These are phyloP conservation scores for Macrolepiota albuminosa DNA, from an alignment of 768 basidiomycete species.

Conservation along the genomic window DNA sequence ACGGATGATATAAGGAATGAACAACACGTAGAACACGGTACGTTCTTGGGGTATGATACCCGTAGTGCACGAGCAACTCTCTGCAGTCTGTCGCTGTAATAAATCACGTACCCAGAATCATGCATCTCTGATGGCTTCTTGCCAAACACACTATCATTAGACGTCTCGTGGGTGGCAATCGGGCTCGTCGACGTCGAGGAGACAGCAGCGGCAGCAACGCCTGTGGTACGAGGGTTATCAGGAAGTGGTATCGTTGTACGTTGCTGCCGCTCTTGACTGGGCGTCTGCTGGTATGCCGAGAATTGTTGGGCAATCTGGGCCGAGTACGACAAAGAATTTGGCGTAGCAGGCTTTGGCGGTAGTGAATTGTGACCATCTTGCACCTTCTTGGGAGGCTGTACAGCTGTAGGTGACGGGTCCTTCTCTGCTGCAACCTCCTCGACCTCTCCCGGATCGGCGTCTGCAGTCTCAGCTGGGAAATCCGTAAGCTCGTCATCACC, in stretches of 20 bases:
- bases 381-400: conserved; percentile 6
- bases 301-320: conserved; percentile 66
- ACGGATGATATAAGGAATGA: conserved; percentile 11
- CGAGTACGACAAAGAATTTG: conserved; percentile 46
- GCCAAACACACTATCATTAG: conserved; percentile 40
- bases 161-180: conserved; percentile 19
- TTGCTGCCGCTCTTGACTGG: conserved; percentile 58
- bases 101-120: conserved; percentile 70
- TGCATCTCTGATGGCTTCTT: conserved; percentile 73
- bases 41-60: conserved; percentile 6
- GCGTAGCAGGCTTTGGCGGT: conserved; percentile 24
- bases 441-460: conserved; percentile 23
- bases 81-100: conserved; percentile 2
- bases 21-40: conserved; percentile 12
- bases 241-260: conserved; percentile 25
- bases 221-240: conserved; percentile 21
- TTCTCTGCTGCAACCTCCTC: conserved; percentile 17
- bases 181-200: conserved; percentile 24
- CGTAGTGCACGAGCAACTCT: not conserved
- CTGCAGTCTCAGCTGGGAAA: conserved; percentile 18
- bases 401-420: conserved; percentile 1
- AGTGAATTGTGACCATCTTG: conserved; percentile 20
- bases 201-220: conserved; percentile 5
- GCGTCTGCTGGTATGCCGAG: conserved; percentile 58
- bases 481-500: conserved; percentile 44